These are phyloP conservation scores for Chamaecrista fasciculata DNA, from an alignment of 306 rosid genomes.

Conservation along the genomic window DNA sequence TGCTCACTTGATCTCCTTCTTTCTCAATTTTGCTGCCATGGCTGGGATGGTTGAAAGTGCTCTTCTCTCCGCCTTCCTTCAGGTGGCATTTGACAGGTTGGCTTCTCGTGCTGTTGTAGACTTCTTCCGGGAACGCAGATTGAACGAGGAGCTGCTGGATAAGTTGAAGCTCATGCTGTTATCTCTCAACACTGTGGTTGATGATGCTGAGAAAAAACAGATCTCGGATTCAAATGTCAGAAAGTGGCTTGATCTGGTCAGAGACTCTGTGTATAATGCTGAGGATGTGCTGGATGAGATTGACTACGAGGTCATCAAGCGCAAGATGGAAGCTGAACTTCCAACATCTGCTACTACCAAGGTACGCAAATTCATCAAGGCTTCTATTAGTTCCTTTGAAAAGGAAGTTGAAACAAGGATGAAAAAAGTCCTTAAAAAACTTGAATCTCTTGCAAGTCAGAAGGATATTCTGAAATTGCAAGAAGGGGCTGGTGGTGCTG, in stretches of 20 bases:
- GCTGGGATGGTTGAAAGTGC: conserved; percentile 18
- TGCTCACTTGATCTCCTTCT: too few species aligned
- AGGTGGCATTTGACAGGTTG: conserved; percentile 15
- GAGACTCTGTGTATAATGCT: conserved; percentile 27
- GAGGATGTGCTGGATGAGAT: conserved; percentile 34
- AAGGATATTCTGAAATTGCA: conserved; percentile 45
- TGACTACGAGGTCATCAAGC: conserved; percentile 6
- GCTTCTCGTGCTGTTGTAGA: conserved; percentile 1
- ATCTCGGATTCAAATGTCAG: conserved; percentile 17
- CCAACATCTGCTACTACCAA: neutral
- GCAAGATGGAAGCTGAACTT: neutral
- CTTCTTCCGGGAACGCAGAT: neutral
- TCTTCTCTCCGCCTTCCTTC: conserved; percentile 27
- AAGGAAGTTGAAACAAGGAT: conserved; percentile 31
- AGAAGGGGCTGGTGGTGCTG: conserved; percentile 1
- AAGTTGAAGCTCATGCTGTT: too few species aligned
- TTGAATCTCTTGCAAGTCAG: conserved; percentile 39
- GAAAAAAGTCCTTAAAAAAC: conserved; percentile 33
- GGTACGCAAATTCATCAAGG: conserved; percentile 47
- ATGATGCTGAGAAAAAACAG: conserved; percentile 28
- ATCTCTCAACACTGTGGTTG: conserved; percentile 8
- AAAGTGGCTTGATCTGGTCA: conserved; percentile 30
- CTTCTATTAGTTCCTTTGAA: conserved; percentile 30
- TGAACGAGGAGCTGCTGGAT: conserved; percentile 4
- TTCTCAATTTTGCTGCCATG: neutral